phyloP scores from a whole-genome alignment of 331 rosid species.

The Telfairia occidentalis region DNA sequence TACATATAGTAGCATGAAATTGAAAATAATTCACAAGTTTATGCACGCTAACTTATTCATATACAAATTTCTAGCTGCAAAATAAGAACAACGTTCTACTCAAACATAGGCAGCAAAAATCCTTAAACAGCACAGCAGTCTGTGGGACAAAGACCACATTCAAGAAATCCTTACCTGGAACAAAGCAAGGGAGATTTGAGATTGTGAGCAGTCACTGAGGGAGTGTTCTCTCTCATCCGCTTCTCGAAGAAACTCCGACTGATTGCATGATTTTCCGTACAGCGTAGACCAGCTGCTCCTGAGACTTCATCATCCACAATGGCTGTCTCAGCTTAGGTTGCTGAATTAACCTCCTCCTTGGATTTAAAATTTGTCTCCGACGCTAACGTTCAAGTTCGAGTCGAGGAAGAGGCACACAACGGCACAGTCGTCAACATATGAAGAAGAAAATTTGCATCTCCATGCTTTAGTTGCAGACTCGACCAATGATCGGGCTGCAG shows the following conservation, averaged over 20 bases:
- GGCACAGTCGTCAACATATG: constrained; percentile 92
- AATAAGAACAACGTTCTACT: background rate
- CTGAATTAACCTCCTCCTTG: constrained; percentile 28
- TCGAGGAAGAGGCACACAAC: constrained; percentile 78
- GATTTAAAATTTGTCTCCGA: constrained; percentile 30
- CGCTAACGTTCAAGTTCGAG: constrained; percentile 19
- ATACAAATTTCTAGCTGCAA: background rate
- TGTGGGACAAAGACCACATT: background rate
- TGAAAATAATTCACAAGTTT: background rate
- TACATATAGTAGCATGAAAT: background rate
- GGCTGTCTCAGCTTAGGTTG: background rate
- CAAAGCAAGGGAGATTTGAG: background rate
- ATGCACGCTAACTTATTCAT: background rate
- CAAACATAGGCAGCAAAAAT: background rate
- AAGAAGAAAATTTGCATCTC: constrained; percentile 73
- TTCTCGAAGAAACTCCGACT: background rate
- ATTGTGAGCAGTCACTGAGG: background rate
- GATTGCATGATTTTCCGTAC: background rate
- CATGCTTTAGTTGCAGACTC: constrained; percentile 81
- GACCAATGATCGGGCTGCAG: constrained; percentile 68
- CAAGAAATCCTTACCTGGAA: background rate
- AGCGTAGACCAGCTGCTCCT: background rate
- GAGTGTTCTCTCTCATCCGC: background rate
- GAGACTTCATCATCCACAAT: background rate
- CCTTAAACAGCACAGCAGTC: background rate